phyloP scores from a whole-genome alignment of 192 early-diverging fungal species.

The Coemansia sp. region DNA sequence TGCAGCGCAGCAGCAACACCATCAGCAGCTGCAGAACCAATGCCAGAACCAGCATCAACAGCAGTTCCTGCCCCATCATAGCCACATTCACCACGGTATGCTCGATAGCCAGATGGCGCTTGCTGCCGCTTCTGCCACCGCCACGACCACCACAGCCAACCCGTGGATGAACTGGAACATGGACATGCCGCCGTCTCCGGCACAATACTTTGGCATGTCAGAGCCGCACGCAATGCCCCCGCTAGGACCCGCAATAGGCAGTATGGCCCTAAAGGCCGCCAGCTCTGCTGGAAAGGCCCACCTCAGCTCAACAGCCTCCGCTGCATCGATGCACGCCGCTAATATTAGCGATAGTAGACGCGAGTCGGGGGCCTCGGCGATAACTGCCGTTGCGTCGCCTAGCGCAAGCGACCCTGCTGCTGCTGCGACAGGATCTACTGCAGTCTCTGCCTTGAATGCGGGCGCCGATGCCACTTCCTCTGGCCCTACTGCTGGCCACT shows the following conservation, averaged over 20 bases:
- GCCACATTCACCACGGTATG: background rate
- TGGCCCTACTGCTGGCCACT: background rate
- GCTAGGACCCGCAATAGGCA: background rate
- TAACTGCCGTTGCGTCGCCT: slow-evolving; percentile 50
- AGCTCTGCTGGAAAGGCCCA: slow-evolving; percentile 6
- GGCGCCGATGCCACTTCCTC: slow-evolving; percentile 1
- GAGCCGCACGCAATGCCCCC: slow-evolving; percentile 11
- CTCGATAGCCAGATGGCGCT: slow-evolving; percentile 28
- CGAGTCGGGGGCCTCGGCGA: slow-evolving; percentile 51
- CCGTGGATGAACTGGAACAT: slow-evolving; percentile 39
- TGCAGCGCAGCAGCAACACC: slow-evolving; percentile 11
- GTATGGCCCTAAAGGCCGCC: background rate
- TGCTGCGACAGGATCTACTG: slow-evolving; percentile 13
- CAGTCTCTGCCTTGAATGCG: slow-evolving; percentile 4
- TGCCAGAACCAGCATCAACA: slow-evolving; percentile 21
- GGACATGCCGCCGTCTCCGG: slow-evolving; percentile 12
- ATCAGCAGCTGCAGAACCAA: slow-evolving; percentile 17
- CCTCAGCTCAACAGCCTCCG: slow-evolving; percentile 11
- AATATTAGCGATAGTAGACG: slow-evolving; percentile 54
- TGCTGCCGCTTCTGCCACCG: slow-evolving; percentile 22
- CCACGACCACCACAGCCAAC: slow-evolving; percentile 17
- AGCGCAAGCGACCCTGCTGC: slow-evolving; percentile 19
- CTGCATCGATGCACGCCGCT: slow-evolving; percentile 36
- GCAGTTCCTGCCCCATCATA: background rate
- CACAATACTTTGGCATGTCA: slow-evolving; percentile 12